Conservation (phyloP, 2,329 filamentous ascomycete genomes). For the Calonectria pseudoreteaudii region DNA sequence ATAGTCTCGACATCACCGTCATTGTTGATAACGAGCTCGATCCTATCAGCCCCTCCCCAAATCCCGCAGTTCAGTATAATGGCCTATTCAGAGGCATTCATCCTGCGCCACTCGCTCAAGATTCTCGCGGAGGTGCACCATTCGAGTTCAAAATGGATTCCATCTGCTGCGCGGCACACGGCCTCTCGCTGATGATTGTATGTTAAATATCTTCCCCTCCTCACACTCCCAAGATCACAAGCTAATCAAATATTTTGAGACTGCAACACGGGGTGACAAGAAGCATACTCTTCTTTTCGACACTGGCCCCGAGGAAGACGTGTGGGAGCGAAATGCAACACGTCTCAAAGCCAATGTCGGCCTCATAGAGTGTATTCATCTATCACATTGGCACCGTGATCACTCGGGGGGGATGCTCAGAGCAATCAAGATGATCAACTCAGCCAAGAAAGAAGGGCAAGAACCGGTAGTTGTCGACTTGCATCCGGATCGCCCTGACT, state of each 20-base stretch:
- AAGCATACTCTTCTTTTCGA: conserved; percentile 65
- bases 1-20: conserved; percentile 57
- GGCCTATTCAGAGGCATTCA: conserved; percentile 31
- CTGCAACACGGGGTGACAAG: conserved; percentile 54
- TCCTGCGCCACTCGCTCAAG: background rate
- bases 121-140: conserved; percentile 52
- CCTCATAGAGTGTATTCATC: conserved; percentile 58
- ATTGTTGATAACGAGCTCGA: conserved; percentile 68
- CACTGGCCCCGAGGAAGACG: conserved; percentile 62
- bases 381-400: conserved; percentile 68
- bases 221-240: conserved; percentile 21
- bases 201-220: background rate
- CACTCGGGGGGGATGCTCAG: conserved; percentile 64
- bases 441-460: conserved; percentile 44
- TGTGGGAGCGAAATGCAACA: conserved; percentile 62
- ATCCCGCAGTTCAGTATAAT: conserved; percentile 51
- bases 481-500: conserved; percentile 64
- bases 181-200: conserved; percentile 64
- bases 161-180: conserved; percentile 66
- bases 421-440: conserved; percentile 60
- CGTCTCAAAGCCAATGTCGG: conserved; percentile 35
- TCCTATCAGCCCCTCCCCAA: conserved; percentile 57
- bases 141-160: conserved; percentile 61
- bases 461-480: conserved; percentile 57
- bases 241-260: conserved; percentile 43